Evolutionary conservation across 176 grass and related monocot species (phyloP), one percentile per base, ranked within the genome.

Genomic region (Poa pratensis): DNA sequence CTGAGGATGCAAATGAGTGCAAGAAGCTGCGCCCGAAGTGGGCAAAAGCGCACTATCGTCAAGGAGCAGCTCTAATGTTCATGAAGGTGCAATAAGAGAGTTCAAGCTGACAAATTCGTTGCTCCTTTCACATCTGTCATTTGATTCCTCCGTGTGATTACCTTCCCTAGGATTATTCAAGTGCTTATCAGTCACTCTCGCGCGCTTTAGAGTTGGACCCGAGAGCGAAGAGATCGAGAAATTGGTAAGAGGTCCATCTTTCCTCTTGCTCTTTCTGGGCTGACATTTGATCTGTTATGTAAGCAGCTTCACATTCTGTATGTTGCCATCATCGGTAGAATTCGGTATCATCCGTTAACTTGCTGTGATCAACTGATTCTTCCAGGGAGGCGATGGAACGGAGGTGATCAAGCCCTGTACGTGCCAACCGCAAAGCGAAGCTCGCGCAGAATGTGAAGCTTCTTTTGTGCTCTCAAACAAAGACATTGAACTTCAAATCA

Each of bases 1-100:
- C 43, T 19, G 7, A 65, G 10, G 90, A 92, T 80, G 86, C 77
- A 7, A 0, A 16, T 10, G 14, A 72, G 7, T 88, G 82, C 71
- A 43, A 55, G 78, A 46, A 72, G 7, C 80, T 92, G 32, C 46
- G 54, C 51, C 86, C 86, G 5, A 73, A 89, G 20, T 86, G 83
- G 83, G 76, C 52, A 28, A 92, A 89, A 42, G 43, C 83, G 14
- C 73, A 82, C 83, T 92, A 89, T 40, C 79, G 73, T 3, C 2
- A 53, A 39, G 86, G 83, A 49, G 86, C 66, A 12, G 66, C 66
- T 69, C 66, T 40, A n/a, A 40, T 69, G 66, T 69, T 40, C 17
- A 39, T 69, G 66, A n/a, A 69, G 66, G 66, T 69, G 66, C 18
- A 69, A 19, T 69, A 20, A 3, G 17, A 69, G 18, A 69, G 35